A percentile compares a stretch with the other conserved stretches of the same genome.
Evolutionary conservation across 768 basidiomycete genomes (phyloP).

Genomic region (Auriculariales sp.): DNA sequence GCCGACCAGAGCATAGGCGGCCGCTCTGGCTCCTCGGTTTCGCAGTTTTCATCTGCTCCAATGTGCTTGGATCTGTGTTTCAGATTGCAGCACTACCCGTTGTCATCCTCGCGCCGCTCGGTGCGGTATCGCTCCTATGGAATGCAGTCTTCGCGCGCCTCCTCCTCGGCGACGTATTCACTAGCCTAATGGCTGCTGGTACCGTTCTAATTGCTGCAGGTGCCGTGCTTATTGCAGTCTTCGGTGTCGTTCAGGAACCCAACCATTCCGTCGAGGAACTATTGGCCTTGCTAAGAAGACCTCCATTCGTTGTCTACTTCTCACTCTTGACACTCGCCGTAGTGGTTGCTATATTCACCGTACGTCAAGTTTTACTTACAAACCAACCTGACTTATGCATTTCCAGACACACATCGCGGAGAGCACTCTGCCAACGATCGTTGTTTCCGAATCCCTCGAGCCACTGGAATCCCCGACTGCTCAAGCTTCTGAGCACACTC

Average conservation of each 20-base stretch:
- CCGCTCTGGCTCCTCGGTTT: slow-evolving; percentile 89
- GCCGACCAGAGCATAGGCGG: slow-evolving; percentile 58
- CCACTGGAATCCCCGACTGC: background rate
- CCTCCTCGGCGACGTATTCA: slow-evolving; percentile 75
- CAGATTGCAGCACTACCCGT: slow-evolving; percentile 91
- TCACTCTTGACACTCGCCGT: slow-evolving; percentile 50
- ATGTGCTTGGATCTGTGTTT: slow-evolving; percentile 75
- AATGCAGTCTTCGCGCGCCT: slow-evolving; percentile 84
- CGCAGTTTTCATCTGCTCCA: slow-evolving; percentile 74
- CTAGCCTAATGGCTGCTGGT: slow-evolving; percentile 71
- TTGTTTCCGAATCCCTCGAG: background rate
- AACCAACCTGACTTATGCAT: background rate
- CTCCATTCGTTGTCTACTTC: slow-evolving; percentile 72
- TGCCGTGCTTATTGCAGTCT: slow-evolving; percentile 78
- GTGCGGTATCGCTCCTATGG: slow-evolving; percentile 85
- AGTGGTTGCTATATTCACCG: slow-evolving; percentile 42
- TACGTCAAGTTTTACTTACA: slow-evolving; percentile 23
- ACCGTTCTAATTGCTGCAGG: slow-evolving; percentile 80
- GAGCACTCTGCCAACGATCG: slow-evolving; percentile 29
- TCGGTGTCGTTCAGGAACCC: slow-evolving; percentile 82
- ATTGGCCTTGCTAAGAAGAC: slow-evolving; percentile 56
- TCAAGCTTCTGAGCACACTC: slow-evolving; percentile 35
- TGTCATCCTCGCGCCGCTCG: slow-evolving; percentile 86
- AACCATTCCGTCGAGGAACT: slow-evolving; percentile 80
- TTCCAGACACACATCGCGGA: slow-evolving; percentile 59